These are phyloP conservation scores for Ascochyta fabae DNA, from an alignment of 2,329 filamentous ascomycete species.

Conservation along the genomic window DNA sequence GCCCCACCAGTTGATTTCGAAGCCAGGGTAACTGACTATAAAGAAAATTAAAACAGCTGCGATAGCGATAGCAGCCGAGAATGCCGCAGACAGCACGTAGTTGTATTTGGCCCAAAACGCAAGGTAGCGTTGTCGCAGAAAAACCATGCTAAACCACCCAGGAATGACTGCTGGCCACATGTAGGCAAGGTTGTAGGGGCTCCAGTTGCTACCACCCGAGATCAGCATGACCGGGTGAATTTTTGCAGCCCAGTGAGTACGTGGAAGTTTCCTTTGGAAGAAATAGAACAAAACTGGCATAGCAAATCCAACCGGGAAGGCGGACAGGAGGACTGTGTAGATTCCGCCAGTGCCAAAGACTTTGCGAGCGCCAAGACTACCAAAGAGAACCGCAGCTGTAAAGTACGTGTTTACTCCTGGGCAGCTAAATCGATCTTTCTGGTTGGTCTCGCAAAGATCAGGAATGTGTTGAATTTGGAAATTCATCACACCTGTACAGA, in stretches of 20 bases:
- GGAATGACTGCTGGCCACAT: too few relatives aligned
- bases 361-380: constrained; percentile 59
- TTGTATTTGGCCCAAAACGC: too few relatives aligned
- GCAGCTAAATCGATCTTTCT: constrained; percentile 53
- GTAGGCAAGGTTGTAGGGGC: too few relatives aligned
- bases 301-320: constrained; percentile 59
- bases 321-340: constrained; percentile 58
- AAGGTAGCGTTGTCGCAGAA: too few relatives aligned
- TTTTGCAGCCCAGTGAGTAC: not conserved
- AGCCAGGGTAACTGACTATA: too few relatives aligned
- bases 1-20: too few relatives aligned
- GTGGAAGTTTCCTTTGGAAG: not conserved
- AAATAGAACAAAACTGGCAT: constrained; percentile 53
- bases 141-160: too few relatives aligned
- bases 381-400: constrained; percentile 63
- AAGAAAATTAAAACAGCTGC: too few relatives aligned
- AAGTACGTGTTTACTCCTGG: constrained; percentile 64
- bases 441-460: constrained; percentile 57
- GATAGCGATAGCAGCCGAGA: too few relatives aligned
- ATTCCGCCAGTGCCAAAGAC: constrained; percentile 58
- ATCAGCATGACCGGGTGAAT: too few relatives aligned
- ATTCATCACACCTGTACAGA: constrained; percentile 57
- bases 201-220: too few relatives aligned
- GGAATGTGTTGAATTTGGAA: constrained; percentile 58
- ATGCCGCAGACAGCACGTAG: too few relatives aligned